Evolutionary conservation across 352 stramenopile genomes (phyloP), one percentile per base, ranked within the genome.

Genomic region (Globisporangium sylvaticum): DNA sequence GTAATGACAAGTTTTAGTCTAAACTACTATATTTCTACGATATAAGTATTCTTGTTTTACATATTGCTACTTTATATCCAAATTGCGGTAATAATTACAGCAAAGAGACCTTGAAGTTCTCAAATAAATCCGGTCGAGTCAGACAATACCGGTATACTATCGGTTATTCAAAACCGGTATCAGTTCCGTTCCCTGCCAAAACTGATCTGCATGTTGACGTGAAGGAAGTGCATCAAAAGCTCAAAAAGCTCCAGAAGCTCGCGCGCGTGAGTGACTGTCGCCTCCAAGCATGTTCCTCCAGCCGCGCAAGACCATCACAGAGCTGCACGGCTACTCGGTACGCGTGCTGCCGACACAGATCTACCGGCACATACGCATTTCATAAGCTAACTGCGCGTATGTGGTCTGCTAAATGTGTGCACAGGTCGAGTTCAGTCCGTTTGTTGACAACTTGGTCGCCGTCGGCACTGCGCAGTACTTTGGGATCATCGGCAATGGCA

Each of bases 391-490:
- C 8, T 15, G 9, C 22, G 10, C 34, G 25, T 37, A 22, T 31
- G 48, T 54, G 12, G 24, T 65, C 27, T 58, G 52, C 15, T 64
- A n/a, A n/a, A 37, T 58, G 53, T 8, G 39, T 31, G 54, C 34
- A 29, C 54, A 96, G 87, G 88, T 97, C 50, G 89, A 97, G 74
- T 97, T 97, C 71, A 96, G 84, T 68, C 91, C 91, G 27, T 97
- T 97, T 65, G 71, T 91, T 50, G 91, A 97, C 66, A 91, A 91
- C 52, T 76, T 90, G 22, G 42, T 97, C 27, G 88, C 91, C 6
- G 87, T 97, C 7, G 90, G 88, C 53, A 96, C 88, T 1, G 78
- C 90, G 27, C 91, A 97, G 74, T 97, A 97, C 78, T 97, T 97
- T 75, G 91, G 91, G 0, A 97, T 97, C 65, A 86, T 97, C 37